These are phyloP conservation scores for Globisporangium spiculum DNA, from an alignment of 352 stramenopile species.

Conservation along the genomic window DNA sequence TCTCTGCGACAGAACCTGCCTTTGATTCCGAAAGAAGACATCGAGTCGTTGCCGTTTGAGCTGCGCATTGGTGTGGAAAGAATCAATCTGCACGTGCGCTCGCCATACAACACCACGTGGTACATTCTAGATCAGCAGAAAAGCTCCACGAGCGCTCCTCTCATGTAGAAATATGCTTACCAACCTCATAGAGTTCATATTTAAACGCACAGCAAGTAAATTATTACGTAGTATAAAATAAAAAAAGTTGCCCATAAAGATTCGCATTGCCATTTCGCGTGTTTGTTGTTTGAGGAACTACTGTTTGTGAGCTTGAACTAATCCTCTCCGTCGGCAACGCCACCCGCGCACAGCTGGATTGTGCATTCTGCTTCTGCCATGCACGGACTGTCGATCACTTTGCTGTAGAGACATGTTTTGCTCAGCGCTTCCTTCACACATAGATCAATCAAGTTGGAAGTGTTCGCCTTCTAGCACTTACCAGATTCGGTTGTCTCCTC, in stretches of 20 bases:
- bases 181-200: conserved; percentile 34
- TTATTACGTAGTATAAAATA: conserved; percentile 22
- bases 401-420: conserved; percentile 36
- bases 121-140: conserved; percentile 54
- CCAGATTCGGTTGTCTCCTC: conserved; percentile 88
- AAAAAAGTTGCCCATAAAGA: conserved; percentile 6
- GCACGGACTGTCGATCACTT: conserved; percentile 81
- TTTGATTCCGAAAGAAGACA: conserved; percentile 32
- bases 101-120: conserved; percentile 65
- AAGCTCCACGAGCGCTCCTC: conserved; percentile 27
- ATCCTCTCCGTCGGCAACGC: conserved; percentile 61
- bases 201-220: conserved; percentile 39
- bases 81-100: conserved; percentile 68
- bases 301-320: conserved; percentile 18
- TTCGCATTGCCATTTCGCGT: not conserved
- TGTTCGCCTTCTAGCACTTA: conserved; percentile 20
- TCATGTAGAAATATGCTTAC: conserved; percentile 35
- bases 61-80: conserved; percentile 60
- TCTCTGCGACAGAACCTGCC: conserved; percentile 47
- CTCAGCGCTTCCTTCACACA: not conserved
- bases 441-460: not conserved
- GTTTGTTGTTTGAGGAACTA: not conserved
- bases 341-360: conserved; percentile 65
- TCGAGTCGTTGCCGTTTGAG: conserved; percentile 57
- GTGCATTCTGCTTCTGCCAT: conserved; percentile 86